These are phyloP conservation scores for Filosporella fistucella DNA, from an alignment of 495 filamentous ascomycete genomes.

Conservation along the genomic window DNA sequence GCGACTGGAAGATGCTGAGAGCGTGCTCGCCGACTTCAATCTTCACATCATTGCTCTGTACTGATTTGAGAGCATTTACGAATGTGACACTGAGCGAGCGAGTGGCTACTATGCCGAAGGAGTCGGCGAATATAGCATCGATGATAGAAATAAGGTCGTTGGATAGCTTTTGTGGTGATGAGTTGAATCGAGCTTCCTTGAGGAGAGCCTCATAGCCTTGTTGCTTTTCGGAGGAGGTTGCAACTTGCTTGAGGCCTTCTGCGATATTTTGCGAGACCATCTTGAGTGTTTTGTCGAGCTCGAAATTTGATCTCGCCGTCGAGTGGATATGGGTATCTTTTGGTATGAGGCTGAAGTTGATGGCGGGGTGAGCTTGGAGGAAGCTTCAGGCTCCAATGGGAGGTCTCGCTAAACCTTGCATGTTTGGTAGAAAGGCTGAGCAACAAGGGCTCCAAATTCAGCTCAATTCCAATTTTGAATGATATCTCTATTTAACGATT, in stretches of 20 bases:
- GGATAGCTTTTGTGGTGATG: conserved; percentile 8
- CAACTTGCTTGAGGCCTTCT: conserved; percentile 18
- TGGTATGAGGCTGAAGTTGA: conserved; percentile 17
- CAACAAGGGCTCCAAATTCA: too few species aligned
- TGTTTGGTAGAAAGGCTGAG: too few species aligned
- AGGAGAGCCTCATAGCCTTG: conserved; percentile 23
- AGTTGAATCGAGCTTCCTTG: conserved; percentile 6
- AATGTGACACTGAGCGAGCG: conserved; percentile 19
- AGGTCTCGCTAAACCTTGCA: too few species aligned
- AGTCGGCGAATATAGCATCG: conserved; percentile 23
- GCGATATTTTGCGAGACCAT: conserved; percentile 21
- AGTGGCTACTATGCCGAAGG: conserved; percentile 24
- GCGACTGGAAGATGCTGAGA: conserved; percentile 18
- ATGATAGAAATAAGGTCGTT: conserved; percentile 20
- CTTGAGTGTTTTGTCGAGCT: not conserved
- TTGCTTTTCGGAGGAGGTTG: conserved; percentile 20
- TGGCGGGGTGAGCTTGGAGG: conserved; percentile 15
- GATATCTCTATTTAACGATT: too few species aligned
- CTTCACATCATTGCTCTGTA: conserved; percentile 19
- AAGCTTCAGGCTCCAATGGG: too few species aligned
- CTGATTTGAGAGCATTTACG: conserved; percentile 14
- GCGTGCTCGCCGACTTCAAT: conserved; percentile 26
- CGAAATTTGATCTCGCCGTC: not conserved
- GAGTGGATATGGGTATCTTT: not conserved
- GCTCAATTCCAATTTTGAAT: too few species aligned